A percentile compares a stretch with the other conserved stretches of the same genome.
Conservation (phyloP, 345 rosid genomes). For the Gynandropsis gynandra region DNA sequence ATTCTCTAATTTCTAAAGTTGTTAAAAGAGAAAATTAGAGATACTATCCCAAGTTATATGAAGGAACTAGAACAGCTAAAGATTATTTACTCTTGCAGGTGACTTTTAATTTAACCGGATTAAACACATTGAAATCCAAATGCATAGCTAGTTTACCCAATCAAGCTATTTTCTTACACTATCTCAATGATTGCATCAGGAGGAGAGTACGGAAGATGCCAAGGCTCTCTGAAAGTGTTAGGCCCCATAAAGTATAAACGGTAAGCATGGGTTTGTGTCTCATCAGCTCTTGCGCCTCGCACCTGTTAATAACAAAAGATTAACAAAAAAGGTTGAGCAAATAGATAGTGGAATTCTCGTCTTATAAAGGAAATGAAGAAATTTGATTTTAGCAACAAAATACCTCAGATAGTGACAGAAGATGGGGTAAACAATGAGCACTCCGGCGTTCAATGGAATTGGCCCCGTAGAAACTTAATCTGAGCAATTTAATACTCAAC, state of each 20-base stretch:
- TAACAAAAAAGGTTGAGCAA: constrained; percentile 15
- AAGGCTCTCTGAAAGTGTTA: constrained; percentile 91
- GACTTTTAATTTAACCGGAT: constrained; percentile 17
- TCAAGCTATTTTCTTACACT: constrained; percentile 56
- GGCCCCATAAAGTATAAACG: constrained; percentile 98
- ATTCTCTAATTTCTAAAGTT: constrained; percentile 5
- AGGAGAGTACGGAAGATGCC: constrained; percentile 97
- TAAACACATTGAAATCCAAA: constrained; percentile 19
- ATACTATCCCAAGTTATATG: not conserved
- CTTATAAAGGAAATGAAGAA: constrained; percentile 5
- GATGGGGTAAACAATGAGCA: constrained; percentile 68
- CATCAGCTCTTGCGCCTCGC: constrained; percentile 84
- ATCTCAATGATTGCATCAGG: constrained; percentile 85
- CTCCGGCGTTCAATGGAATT: constrained; percentile 58
- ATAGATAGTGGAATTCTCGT: constrained; percentile 7
- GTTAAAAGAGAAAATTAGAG: not conserved
- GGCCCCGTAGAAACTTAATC: constrained; percentile 47
- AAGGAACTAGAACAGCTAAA: constrained; percentile 1
- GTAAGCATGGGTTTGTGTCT: constrained; percentile 89
- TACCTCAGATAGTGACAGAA: constrained; percentile 92
- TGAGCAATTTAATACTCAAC: constrained; percentile 63
- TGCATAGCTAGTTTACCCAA: constrained; percentile 8
- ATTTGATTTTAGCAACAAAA: constrained; percentile 5
- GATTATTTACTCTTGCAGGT: not conserved
- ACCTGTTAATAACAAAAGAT: constrained; percentile 45